phyloP scores from a whole-genome alignment of 148 eudicot species.

The Silene conica region DNA sequence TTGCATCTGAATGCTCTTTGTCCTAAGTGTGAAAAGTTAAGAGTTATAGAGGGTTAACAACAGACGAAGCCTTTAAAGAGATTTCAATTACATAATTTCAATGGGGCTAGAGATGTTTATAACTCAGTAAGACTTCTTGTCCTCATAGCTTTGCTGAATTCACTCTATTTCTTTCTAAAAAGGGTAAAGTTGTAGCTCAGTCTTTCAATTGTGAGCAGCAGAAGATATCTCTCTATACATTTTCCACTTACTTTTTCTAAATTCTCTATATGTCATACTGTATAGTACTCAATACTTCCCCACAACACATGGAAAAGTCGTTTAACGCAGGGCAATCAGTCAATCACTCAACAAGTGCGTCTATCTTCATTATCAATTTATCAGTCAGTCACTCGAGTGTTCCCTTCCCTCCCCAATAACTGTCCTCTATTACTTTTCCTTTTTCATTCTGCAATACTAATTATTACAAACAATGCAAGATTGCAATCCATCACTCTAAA shows the following conservation, averaged over 20 bases:
- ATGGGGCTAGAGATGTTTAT: neutral
- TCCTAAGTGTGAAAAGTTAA: conserved; percentile 13
- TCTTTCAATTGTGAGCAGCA: neutral
- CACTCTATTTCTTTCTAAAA: neutral
- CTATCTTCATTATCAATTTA: too few relatives aligned
- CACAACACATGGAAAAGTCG: too few relatives aligned
- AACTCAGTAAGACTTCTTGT: neutral
- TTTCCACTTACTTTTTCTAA: neutral
- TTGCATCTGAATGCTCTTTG: conserved; percentile 24
- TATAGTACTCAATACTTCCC: too few relatives aligned
- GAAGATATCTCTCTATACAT: neutral
- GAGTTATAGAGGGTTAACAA: neutral
- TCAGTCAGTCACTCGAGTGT: too few relatives aligned
- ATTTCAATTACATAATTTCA: neutral
- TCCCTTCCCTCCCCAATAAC: too few relatives aligned
- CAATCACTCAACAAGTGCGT: too few relatives aligned
- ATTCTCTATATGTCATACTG: neutral
- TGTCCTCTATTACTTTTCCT: too few relatives aligned
- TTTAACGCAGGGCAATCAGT: too few relatives aligned
- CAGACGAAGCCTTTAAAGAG: neutral
- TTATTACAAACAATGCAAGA: too few relatives aligned
- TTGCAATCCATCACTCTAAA: too few relatives aligned
- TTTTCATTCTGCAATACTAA: too few relatives aligned
- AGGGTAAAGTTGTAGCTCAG: neutral
- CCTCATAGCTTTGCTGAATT: neutral